Conservation (phyloP, 2,329 filamentous ascomycete species). For the Lachnum nothofagi region DNA sequence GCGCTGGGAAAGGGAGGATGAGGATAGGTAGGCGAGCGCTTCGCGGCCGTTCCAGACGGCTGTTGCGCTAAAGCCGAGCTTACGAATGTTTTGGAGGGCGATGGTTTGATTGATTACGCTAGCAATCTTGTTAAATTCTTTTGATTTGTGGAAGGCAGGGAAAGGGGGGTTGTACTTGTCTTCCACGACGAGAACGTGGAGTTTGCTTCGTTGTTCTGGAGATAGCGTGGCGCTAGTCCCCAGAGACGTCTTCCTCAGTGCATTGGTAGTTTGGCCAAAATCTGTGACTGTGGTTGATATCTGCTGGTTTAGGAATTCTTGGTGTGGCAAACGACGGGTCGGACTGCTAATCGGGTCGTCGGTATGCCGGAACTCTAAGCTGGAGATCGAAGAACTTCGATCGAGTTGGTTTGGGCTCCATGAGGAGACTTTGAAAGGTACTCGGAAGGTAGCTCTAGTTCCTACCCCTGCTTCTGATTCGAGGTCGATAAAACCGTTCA, state of each 20-base stretch:
- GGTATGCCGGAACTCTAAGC: constrained; percentile 1
- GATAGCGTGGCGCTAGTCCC: background rate
- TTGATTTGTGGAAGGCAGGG: background rate
- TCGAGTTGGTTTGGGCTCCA: background rate
- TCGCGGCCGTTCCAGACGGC: constrained; percentile 28
- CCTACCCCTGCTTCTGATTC: constrained; percentile 14
- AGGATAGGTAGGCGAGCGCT: constrained; percentile 24
- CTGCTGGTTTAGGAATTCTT: constrained; percentile 17
- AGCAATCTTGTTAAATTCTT: background rate
- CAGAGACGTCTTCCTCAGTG: too few relatives aligned
- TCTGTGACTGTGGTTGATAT: constrained; percentile 9
- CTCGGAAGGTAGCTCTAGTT: constrained; percentile 23
- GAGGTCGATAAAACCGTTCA: constrained; percentile 21
- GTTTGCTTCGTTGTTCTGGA: constrained; percentile 13
- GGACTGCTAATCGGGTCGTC: background rate
- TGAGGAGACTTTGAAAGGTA: constrained; percentile 21
- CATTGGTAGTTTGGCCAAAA: constrained; percentile 1
- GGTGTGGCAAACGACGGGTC: constrained; percentile 8
- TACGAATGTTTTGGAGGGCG: constrained; percentile 23
- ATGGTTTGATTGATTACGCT: constrained; percentile 28
- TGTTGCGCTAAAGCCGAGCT: constrained; percentile 22
- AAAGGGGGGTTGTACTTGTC: constrained; percentile 24
- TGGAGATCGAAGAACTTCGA: background rate
- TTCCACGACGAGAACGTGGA: constrained; percentile 24
- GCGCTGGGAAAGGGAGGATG: too few relatives aligned